Percentiles rank a stretch among this genome's conserved stretches.
These are phyloP conservation scores for Aspergillus candidus DNA, from an alignment of 2,329 filamentous ascomycete genomes.

Conservation along the genomic window DNA sequence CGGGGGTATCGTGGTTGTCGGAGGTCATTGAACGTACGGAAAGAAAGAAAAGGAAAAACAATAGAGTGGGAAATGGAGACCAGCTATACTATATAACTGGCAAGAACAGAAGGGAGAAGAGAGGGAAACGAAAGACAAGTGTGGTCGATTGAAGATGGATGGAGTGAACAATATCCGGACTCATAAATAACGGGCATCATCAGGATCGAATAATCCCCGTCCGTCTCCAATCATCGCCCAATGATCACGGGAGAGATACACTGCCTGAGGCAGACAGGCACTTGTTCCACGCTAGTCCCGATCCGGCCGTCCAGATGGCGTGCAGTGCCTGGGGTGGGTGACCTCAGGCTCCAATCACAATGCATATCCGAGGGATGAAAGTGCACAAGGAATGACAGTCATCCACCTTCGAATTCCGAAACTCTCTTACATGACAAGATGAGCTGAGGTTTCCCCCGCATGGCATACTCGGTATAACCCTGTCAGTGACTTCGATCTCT, in stretches of 20 bases:
- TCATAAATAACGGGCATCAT: too few species aligned
- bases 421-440: too few species aligned
- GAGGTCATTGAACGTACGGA: slow-evolving; percentile 20
- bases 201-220: slow-evolving; percentile 1
- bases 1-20: slow-evolving; percentile 18
- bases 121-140: too few species aligned
- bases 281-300: too few species aligned
- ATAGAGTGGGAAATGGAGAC: slow-evolving; percentile 2
- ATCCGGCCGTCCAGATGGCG: background rate
- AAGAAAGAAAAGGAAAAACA: background rate
- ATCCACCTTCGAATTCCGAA: too few species aligned
- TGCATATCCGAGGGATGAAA: too few species aligned
- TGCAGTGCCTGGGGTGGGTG: slow-evolving; percentile 3
- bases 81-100: background rate
- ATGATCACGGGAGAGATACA: background rate
- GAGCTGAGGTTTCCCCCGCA: too few species aligned
- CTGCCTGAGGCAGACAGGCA: background rate
- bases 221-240: background rate
- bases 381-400: too few species aligned
- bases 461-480: too few species aligned
- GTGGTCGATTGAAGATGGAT: background rate
- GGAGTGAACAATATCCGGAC: background rate
- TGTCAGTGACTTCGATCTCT: too few species aligned
- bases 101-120: background rate
- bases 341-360: too few species aligned